Percentiles rank a stretch among this genome's conserved stretches.
Conservation (phyloP, 352 stramenopile genomes). For the Phytophthora pini region DNA sequence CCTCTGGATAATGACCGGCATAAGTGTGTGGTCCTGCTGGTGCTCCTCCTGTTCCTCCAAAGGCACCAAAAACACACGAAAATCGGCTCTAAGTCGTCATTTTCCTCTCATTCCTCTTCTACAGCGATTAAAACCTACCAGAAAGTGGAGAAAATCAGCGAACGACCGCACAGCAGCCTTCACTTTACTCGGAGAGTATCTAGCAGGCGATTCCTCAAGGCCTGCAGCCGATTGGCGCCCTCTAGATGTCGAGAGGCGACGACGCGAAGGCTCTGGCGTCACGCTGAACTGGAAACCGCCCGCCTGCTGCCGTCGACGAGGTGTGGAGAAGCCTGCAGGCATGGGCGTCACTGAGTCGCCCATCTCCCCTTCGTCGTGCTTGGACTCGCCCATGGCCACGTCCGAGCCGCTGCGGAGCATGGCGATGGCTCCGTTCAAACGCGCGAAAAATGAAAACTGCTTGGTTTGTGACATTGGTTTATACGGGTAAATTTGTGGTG, state of each 20-base stretch:
- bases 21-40: conserved; percentile 70
- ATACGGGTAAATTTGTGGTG: background rate
- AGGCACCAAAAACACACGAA: conserved; percentile 32
- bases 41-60: conserved; percentile 85
- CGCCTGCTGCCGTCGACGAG: conserved; percentile 39
- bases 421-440: conserved; percentile 24
- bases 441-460: conserved; percentile 15
- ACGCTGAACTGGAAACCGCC: conserved; percentile 65
- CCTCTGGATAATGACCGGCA: conserved; percentile 80
- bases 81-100: conserved; percentile 47
- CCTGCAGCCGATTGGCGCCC: conserved; percentile 29
- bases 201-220: conserved; percentile 58
- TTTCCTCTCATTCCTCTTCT: background rate
- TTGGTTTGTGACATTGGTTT: conserved; percentile 10
- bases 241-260: conserved; percentile 39
- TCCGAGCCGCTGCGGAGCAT: conserved; percentile 33
- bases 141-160: conserved; percentile 82
- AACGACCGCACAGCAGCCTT: conserved; percentile 85
- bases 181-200: conserved; percentile 77
- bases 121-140: conserved; percentile 49
- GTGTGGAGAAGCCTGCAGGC: conserved; percentile 28
- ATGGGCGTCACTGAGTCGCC: conserved; percentile 15
- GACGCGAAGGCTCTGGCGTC: conserved; percentile 51
- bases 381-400: conserved; percentile 41
- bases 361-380: conserved; percentile 28